Evolutionary conservation across 1,284 basidiomycete species (phyloP), one percentile per base, ranked within the genome.

Genomic region (Cryptococcus sp.): DNA sequence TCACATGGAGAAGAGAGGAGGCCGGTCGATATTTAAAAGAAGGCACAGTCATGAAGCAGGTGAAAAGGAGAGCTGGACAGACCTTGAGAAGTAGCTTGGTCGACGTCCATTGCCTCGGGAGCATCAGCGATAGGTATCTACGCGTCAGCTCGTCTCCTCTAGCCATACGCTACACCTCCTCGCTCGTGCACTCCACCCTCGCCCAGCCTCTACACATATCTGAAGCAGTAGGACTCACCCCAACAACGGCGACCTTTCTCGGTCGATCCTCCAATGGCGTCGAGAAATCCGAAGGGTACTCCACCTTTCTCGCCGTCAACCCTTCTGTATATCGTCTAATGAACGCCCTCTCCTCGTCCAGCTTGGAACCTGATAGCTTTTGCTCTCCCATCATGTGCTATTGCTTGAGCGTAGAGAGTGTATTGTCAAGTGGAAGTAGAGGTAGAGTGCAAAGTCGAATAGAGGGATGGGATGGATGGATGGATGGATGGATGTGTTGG

Each of bases 201-300:
- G n/a, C n/a, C n/a, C n/a, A n/a, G n/a, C n/a, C n/a, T n/a, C n/a
- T n/a, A n/a, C n/a, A n/a, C n/a, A n/a, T n/a, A n/a, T n/a, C n/a
- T n/a, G n/a, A 25, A 21, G 25, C 31, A 33, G 23, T 23, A 10
- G 21, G 22, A 76, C 82, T 65, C 54, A 86, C 86, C 47, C 80
- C 79, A 35, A 90, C 75, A 12, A 86, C 74, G 10, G 84, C 82
- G n/a, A 90, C 77, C 64, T 79, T 84, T 71, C 79, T 84, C 32
- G 87, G 79, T 32, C 82, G 79, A 56, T 84, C 78, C 53, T 82
- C 76, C 1, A 82, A 78, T 0, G 85, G 83, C 43, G 87, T 84
- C 62, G 85, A 82, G 72, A 85, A 90, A 66, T 87, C 83, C 67
- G 86, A 80, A 22, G 76, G 69, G 66, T 84, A 89, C 9, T 78